Evolutionary conservation across 1,139 yeast species (phyloP).

Genomic region (Oligophagozyma castellii): DNA sequence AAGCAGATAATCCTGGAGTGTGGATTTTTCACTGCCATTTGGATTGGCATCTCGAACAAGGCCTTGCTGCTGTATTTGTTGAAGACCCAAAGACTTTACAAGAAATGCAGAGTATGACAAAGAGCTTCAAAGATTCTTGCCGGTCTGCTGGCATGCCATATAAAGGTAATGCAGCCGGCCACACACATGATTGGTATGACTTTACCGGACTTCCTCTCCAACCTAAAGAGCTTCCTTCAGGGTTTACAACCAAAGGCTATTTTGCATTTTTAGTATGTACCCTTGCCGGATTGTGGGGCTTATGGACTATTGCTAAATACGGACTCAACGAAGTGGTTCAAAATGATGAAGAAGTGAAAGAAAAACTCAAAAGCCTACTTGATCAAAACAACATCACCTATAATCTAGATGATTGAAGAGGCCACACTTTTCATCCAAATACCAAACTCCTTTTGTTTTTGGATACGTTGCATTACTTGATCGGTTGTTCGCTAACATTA

Average conservation of each 20-base stretch:
- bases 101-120: slow-evolving; percentile 29
- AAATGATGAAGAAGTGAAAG: slow-evolving; percentile 26
- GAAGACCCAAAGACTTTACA: slow-evolving; percentile 51
- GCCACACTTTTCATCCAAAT: too few species aligned
- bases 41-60: slow-evolving; percentile 73
- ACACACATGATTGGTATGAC: slow-evolving; percentile 36
- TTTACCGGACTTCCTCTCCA: slow-evolving; percentile 46
- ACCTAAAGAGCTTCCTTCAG: slow-evolving; percentile 43
- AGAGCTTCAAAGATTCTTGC: slow-evolving; percentile 38
- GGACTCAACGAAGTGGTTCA: slow-evolving; percentile 48
- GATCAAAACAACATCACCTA: slow-evolving; percentile 6
- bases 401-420: too few species aligned
- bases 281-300: slow-evolving; percentile 44
- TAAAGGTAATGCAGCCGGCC: slow-evolving; percentile 64
- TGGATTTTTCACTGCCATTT: slow-evolving; percentile 80
- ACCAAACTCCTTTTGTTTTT: too few species aligned
- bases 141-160: slow-evolving; percentile 29
- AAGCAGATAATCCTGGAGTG: slow-evolving; percentile 69
- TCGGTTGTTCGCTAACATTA: too few species aligned
- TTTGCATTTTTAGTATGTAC: slow-evolving; percentile 47
- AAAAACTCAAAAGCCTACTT: slow-evolving; percentile 6
- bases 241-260: slow-evolving; percentile 58
- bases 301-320: slow-evolving; percentile 39
- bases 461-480: too few species aligned
- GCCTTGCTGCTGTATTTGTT: slow-evolving; percentile 51